A percentile compares a stretch with the other conserved stretches of the same genome.
phyloP scores from a whole-genome alignment of 805 yeast species.

The Yamadazyma insecticola region DNA sequence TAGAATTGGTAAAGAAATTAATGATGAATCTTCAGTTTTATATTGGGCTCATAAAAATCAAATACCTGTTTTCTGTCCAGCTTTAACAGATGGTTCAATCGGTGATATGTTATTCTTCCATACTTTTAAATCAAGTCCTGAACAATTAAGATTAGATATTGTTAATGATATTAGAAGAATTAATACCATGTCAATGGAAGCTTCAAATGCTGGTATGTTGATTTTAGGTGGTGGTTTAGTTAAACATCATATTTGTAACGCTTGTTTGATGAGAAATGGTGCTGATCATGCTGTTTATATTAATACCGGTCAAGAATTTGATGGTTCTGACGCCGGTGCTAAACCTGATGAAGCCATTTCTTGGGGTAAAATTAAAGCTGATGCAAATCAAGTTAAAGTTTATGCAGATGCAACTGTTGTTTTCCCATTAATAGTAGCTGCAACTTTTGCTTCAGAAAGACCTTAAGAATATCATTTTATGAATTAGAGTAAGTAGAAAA shows the following conservation, averaged over 20 bases:
- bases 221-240: slow-evolving; percentile 94
- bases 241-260: slow-evolving; percentile 96
- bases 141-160: slow-evolving; percentile 83
- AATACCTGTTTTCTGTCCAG: slow-evolving; percentile 96
- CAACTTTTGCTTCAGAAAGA: slow-evolving; percentile 74
- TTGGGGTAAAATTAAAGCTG: slow-evolving; percentile 98
- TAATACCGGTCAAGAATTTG: slow-evolving; percentile 98
- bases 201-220: slow-evolving; percentile 91
- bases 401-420: slow-evolving; percentile 94
- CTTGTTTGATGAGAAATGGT: slow-evolving; percentile 98
- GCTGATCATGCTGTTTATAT: slow-evolving; percentile 97
- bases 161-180: slow-evolving; percentile 90
- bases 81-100: slow-evolving; percentile 95
- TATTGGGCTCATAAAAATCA: slow-evolving; percentile 98
- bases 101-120: slow-evolving; percentile 99
- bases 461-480: too few relatives aligned
- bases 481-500: too few relatives aligned
- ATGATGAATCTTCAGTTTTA: slow-evolving; percentile 87
- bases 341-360: slow-evolving; percentile 98
- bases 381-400: slow-evolving; percentile 86
- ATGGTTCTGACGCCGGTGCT: slow-evolving; percentile 99
- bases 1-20: slow-evolving; percentile 90
- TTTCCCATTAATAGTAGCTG: slow-evolving; percentile 95
- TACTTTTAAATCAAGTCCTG: slow-evolving; percentile 91
- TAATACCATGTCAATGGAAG: slow-evolving; percentile 93